phyloP scores from a whole-genome alignment of 2,329 filamentous ascomycete species.

The Leptographium wingfieldii region DNA sequence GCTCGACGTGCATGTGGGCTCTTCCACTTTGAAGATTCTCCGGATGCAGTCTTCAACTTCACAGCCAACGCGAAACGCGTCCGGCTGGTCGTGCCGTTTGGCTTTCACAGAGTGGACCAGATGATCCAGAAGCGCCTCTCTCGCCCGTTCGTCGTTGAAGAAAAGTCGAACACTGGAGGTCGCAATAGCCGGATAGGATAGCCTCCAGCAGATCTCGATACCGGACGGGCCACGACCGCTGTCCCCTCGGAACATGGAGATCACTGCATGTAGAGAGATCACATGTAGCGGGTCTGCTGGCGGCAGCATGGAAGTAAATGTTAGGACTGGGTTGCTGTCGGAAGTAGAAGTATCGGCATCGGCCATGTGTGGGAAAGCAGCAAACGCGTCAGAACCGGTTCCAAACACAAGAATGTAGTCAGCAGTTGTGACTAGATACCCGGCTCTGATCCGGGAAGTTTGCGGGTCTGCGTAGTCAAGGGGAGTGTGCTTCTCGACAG shows the following conservation, averaged over 20 bases:
- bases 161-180: constrained; percentile 36
- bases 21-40: constrained; percentile 31
- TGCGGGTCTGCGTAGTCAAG: constrained; percentile 24
- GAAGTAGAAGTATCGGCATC: constrained; percentile 11
- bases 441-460: constrained; percentile 34
- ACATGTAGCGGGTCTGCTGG: constrained; percentile 23
- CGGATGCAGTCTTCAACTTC: constrained; percentile 35
- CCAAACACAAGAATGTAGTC: constrained; percentile 38
- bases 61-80: constrained; percentile 27
- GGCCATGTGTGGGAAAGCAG: constrained; percentile 29
- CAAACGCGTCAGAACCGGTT: constrained; percentile 31
- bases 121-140: constrained; percentile 36
- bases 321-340: constrained; percentile 11
- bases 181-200: constrained; percentile 27
- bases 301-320: constrained; percentile 8
- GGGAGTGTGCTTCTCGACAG: constrained; percentile 25
- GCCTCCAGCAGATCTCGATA: constrained; percentile 45
- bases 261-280: constrained; percentile 36
- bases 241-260: constrained; percentile 40
- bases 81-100: constrained; percentile 18
- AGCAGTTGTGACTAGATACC: constrained; percentile 39
- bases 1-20: constrained; percentile 23
- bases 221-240: constrained; percentile 35
- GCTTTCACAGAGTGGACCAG: constrained; percentile 26
- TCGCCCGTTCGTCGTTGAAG: constrained; percentile 34